phyloP scores from a whole-genome alignment of 495 filamentous ascomycete species.

The Platismatia glauca region DNA sequence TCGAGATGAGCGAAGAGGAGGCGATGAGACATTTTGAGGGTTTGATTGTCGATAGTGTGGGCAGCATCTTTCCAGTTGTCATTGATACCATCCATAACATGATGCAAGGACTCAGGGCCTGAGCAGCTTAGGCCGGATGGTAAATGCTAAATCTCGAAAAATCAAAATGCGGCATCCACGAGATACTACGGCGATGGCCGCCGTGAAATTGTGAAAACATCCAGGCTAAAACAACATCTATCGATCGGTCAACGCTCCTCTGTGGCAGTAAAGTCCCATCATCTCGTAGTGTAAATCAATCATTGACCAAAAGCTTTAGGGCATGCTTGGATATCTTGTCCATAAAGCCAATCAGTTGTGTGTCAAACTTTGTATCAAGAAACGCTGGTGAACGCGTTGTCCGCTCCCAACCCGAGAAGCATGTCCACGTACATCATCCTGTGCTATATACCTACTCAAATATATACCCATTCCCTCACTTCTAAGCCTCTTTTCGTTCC shows the following conservation, averaged over 20 bases:
- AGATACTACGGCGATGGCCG: background rate
- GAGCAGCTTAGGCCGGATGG: background rate
- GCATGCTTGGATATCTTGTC: slow-evolving; percentile 1
- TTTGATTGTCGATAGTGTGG: slow-evolving; percentile 81
- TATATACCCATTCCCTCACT: background rate
- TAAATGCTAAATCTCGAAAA: background rate
- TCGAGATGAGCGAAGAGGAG: slow-evolving; percentile 91
- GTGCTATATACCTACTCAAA: background rate
- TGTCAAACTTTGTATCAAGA: background rate
- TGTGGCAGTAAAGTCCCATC: background rate
- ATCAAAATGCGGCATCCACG: background rate
- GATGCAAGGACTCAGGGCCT: slow-evolving; percentile 82
- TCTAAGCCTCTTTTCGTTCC: slow-evolving; percentile 6
- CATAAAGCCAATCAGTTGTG: background rate
- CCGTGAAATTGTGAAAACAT: background rate
- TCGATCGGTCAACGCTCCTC: background rate
- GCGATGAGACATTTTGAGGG: slow-evolving; percentile 78
- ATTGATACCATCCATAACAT: slow-evolving; percentile 93
- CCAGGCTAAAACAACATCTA: background rate
- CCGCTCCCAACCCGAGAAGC: background rate
- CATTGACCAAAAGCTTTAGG: background rate
- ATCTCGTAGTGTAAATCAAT: background rate
- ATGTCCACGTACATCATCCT: background rate
- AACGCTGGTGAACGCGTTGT: background rate
- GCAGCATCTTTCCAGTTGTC: slow-evolving; percentile 79